These are phyloP conservation scores for Yueomyces sp. DNA, from an alignment of 805 yeast genomes.

Conservation along the genomic window DNA sequence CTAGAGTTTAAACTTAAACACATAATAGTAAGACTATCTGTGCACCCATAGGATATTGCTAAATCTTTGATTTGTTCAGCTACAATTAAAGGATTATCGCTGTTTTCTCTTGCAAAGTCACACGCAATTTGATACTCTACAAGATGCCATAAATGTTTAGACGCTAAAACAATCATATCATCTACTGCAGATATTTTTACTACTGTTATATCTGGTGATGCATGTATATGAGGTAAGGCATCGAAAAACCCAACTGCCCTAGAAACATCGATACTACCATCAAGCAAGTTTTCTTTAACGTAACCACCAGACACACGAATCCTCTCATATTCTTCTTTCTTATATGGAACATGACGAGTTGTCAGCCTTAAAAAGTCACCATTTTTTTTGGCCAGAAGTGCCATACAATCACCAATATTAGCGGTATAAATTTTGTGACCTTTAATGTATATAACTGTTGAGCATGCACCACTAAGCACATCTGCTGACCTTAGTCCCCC, in stretches of 20 bases:
- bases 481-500: slow-evolving; percentile 47
- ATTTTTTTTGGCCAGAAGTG: slow-evolving; percentile 61
- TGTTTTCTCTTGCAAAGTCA: slow-evolving; percentile 74
- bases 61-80: slow-evolving; percentile 89
- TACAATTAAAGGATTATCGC: slow-evolving; percentile 74
- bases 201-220: slow-evolving; percentile 69
- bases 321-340: slow-evolving; percentile 64
- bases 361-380: slow-evolving; percentile 71
- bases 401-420: slow-evolving; percentile 84
- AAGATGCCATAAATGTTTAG: slow-evolving; percentile 74
- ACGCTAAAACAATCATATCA: slow-evolving; percentile 75
- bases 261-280: slow-evolving; percentile 70
- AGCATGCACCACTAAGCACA: slow-evolving; percentile 69
- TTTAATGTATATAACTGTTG: slow-evolving; percentile 66
- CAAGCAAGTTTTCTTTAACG: slow-evolving; percentile 75
- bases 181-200: slow-evolving; percentile 50
- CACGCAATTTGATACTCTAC: slow-evolving; percentile 77
- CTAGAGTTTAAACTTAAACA: slow-evolving; percentile 56
- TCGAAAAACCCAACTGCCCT: slow-evolving; percentile 88
- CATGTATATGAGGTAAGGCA: slow-evolving; percentile 73
- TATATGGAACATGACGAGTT: slow-evolving; percentile 73
- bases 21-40: slow-evolving; percentile 68
- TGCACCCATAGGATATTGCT: slow-evolving; percentile 85
- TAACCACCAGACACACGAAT: slow-evolving; percentile 86
- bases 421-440: slow-evolving; percentile 66